A percentile compares a stretch with the other conserved stretches of the same genome.
These are phyloP conservation scores for Eucalyptus tenuipes DNA, from an alignment of 345 rosid genomes.

Conservation along the genomic window DNA sequence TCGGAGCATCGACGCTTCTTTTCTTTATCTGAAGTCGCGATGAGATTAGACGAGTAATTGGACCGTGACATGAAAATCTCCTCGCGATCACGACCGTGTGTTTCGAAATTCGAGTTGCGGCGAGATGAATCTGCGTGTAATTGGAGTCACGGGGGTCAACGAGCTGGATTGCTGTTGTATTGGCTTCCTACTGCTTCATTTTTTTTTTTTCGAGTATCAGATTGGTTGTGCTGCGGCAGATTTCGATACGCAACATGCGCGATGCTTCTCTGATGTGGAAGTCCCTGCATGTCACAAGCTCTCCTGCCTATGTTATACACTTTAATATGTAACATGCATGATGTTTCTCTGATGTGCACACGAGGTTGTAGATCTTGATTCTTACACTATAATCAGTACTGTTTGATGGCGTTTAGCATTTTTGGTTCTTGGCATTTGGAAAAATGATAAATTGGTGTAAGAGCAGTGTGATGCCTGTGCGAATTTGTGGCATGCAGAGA, in stretches of 20 bases:
- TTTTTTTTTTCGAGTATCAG: background rate
- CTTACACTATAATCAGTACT: background rate
- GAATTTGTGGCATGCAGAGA: constrained; percentile 22
- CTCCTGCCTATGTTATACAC: background rate
- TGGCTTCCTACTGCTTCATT: background rate
- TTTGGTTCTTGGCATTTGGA: background rate
- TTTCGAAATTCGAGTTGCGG: background rate
- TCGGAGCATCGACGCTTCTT: background rate
- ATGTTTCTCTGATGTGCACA: background rate
- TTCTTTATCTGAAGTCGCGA: background rate
- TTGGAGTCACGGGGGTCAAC: background rate
- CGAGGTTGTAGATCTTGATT: background rate
- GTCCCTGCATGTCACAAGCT: background rate
- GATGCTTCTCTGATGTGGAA: background rate
- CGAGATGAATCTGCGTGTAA: background rate
- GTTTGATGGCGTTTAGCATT: background rate
- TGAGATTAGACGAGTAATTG: background rate
- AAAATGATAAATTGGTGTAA: background rate
- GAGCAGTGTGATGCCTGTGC: background rate
- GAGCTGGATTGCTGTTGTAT: background rate
- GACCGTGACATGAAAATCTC: background rate
- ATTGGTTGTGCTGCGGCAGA: background rate
- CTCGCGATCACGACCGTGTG: background rate
- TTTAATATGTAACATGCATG: background rate
- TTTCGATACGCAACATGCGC: background rate